Evolutionary conservation across 1,139 yeast species (phyloP), one percentile per base, ranked within the genome.

Genomic region (Geotrichum phurueaensis): DNA sequence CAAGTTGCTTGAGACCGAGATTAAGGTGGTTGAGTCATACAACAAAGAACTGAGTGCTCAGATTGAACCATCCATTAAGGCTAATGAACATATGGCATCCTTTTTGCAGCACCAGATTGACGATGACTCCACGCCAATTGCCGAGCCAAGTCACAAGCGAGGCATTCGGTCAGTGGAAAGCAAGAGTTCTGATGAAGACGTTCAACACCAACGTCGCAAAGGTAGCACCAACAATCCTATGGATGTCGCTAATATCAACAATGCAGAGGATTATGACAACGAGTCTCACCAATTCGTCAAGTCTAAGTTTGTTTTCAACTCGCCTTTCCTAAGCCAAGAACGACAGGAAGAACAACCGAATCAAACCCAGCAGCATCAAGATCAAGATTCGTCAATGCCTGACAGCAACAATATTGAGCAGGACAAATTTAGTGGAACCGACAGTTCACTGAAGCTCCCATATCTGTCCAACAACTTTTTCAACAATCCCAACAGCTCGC

Each of bases 1-100:
- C 18, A n/a, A 51, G 25, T 13, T 53, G 22, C 53, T 58, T 33
- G 45, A 52, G 9, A 51, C 50, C 13, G 61, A 58, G 25, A n/a
- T 58, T 18, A 45, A 54, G 20, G 55, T 54, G 20, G 61, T 54
- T 9, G 58, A 54, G 23, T 54, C 58, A 6, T 58, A 58, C 50
- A 51, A 53, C 18, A 53, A 54, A 18, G 58, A 58, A 12, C 23
- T 58, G 29, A 33, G 55, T 12, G 23, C 49, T 22, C 61, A 58
- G 22, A 25, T 58, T n/a, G 22, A 22, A n/a, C 13, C 50, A 10
- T 45, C 61, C n/a, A 48, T 52, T 9, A 31, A 36, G 22, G 61
- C 57, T 2, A 52, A 58, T 23, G 54, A 29, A 12, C 23, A 20
- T 9, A 20, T 51, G 27, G 51, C 56, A 12, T 27, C 51, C 15